Evolutionary conservation across 306 rosid species (phyloP).

Genomic region (Pueraria montana): DNA sequence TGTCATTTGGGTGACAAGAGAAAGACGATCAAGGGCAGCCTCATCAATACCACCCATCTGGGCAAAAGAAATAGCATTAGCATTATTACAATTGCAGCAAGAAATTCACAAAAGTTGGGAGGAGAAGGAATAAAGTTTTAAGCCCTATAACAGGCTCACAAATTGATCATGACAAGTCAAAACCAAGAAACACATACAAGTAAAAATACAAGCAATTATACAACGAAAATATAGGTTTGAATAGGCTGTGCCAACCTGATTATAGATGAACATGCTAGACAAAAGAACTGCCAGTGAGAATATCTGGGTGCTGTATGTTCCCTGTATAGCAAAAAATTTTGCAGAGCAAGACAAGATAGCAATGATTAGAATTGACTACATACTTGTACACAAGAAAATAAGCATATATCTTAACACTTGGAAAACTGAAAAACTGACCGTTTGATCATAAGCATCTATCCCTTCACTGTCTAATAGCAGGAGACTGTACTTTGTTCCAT

Average conservation of each 20-base stretch:
- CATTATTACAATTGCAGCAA: conserved; percentile 43
- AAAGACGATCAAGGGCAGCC: conserved; percentile 92
- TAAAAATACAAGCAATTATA: conserved; percentile 15
- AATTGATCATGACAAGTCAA: conserved; percentile 19
- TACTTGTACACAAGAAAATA: background rate
- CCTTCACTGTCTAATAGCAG: conserved; percentile 93
- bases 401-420: background rate
- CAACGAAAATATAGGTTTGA: conserved; percentile 20
- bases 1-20: conserved; percentile 96
- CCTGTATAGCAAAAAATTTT: conserved; percentile 60
- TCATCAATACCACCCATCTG: conserved; percentile 98
- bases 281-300: conserved; percentile 93
- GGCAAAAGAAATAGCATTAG: conserved; percentile 36
- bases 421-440: conserved; percentile 63
- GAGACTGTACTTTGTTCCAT: conserved; percentile 91
- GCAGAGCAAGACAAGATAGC: conserved; percentile 11
- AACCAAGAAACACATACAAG: conserved; percentile 8
- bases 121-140: background rate
- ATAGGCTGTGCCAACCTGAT: conserved; percentile 75
- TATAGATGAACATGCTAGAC: conserved; percentile 95
- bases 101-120: conserved; percentile 17
- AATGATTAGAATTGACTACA: background rate
- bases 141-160: conserved; percentile 20
- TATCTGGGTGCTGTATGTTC: conserved; percentile 96
- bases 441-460: conserved; percentile 96